These are phyloP conservation scores for Juglanconis juglandina DNA, from an alignment of 2,329 filamentous ascomycete species.

Conservation along the genomic window DNA sequence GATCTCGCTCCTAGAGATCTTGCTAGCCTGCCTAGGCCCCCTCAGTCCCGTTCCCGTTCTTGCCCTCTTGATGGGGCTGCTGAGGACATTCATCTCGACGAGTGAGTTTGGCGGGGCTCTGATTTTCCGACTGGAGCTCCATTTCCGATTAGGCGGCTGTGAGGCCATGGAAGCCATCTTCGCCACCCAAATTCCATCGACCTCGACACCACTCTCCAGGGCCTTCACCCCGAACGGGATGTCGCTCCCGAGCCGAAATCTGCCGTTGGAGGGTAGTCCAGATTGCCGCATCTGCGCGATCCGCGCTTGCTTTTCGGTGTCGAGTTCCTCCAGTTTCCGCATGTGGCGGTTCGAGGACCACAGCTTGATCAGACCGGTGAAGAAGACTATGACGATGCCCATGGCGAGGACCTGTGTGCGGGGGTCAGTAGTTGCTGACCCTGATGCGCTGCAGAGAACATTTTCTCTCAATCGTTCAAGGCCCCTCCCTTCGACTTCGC, in stretches of 20 bases:
- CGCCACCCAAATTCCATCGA: conserved; percentile 81
- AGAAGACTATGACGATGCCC: conserved; percentile 67
- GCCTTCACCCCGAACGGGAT: conserved; percentile 85
- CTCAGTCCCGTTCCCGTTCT: conserved; percentile 5
- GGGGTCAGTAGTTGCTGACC: not conserved
- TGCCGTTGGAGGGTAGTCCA: conserved; percentile 41
- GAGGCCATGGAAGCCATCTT: conserved; percentile 40
- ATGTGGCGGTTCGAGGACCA: conserved; percentile 55
- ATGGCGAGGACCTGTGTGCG: conserved; percentile 64
- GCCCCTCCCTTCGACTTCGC: not conserved
- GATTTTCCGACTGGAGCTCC: conserved; percentile 14
- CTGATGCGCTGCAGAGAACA: not conserved
- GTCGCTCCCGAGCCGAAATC: conserved; percentile 40
- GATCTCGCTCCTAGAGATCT: conserved; percentile 13
- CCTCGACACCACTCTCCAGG: conserved; percentile 75
- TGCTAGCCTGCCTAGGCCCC: conserved; percentile 2
- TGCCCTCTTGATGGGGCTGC: not conserved
- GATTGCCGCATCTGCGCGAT: conserved; percentile 52
- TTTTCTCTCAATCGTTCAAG: conserved; percentile 12
- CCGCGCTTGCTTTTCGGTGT: conserved; percentile 61
- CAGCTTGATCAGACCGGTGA: conserved; percentile 65
- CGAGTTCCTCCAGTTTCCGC: conserved; percentile 58
- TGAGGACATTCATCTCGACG: not conserved
- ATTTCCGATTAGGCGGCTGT: conserved; percentile 14
- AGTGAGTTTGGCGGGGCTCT: conserved; percentile 12